phyloP scores from a whole-genome alignment of 805 yeast species.

The Lachancea kluyveri region DNA sequence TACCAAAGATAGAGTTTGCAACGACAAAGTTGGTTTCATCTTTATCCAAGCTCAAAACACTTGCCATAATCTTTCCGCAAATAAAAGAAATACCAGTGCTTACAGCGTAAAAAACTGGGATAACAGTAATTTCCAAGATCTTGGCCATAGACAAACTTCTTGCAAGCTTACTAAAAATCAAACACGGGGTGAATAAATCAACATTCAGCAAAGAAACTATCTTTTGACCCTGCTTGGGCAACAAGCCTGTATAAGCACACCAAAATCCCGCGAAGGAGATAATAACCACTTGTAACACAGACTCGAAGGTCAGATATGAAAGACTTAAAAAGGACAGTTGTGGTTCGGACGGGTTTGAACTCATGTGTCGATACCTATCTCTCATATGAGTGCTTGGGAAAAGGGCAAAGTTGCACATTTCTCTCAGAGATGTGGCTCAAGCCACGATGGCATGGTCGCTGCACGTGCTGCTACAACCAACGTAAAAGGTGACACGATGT shows the following conservation, averaged over 20 bases:
- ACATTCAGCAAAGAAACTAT: slow-evolving; percentile 74
- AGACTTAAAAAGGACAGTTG: slow-evolving; percentile 29
- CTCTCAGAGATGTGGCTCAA: too few relatives aligned
- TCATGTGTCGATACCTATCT: too few relatives aligned
- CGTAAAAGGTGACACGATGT: too few relatives aligned
- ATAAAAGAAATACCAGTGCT: slow-evolving; percentile 70
- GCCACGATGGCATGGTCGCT: too few relatives aligned
- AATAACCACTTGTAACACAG: slow-evolving; percentile 83
- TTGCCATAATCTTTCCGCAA: slow-evolving; percentile 53
- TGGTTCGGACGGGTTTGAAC: too few relatives aligned
- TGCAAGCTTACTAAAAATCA: slow-evolving; percentile 79
- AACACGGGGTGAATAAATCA: slow-evolving; percentile 89
- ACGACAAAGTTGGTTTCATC: slow-evolving; percentile 87
- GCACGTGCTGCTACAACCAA: too few relatives aligned
- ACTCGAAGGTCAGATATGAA: slow-evolving; percentile 74
- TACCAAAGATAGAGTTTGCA: slow-evolving; percentile 96
- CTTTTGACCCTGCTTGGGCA: slow-evolving; percentile 71
- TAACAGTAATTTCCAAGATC: slow-evolving; percentile 70
- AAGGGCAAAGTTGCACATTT: too few relatives aligned
- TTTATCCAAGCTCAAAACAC: slow-evolving; percentile 50
- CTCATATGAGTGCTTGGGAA: too few relatives aligned
- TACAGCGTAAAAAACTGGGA: slow-evolving; percentile 78
- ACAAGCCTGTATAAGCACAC: slow-evolving; percentile 68
- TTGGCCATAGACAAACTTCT: slow-evolving; percentile 64
- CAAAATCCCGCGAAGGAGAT: slow-evolving; percentile 82